Base-by-base conservation (phyloP, 2,329 filamentous ascomycete genomes). In the Plenodomus lindquistii region DNA sequence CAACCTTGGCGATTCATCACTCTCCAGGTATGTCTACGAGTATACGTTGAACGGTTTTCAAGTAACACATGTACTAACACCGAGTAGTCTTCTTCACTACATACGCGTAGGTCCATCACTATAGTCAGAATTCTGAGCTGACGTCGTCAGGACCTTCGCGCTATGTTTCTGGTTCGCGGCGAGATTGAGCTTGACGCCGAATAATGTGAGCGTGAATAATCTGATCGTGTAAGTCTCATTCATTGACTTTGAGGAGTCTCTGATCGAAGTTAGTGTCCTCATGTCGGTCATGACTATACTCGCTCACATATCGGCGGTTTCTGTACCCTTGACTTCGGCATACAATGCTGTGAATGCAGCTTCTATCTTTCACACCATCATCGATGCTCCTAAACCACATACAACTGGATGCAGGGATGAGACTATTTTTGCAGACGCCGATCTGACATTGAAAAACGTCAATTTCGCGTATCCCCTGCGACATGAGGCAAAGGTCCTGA, bases 391-490 rank as follows among this genome's bases (percentile, higher is more conserved):
- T 5, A 60, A 54, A 19, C 46, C 60, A n/a, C 97, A 93, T 0
- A 91, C 91, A 1, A 78, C 37, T 97, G 36, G 89, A 97, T 66
- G 61, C 66, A 8, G 44, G 70, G 34, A 59, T 43, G 7, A 57
- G 61, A 10, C 46, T 50, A 6, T 67, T 67, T 1, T 44, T 50
- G 8, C 34, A 49, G 7, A 69, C 67, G 0, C 36, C 37, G 2
- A 41, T 46, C 9, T 67, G 66, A 20, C 38, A 44, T n/a, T 68
- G 70, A 1, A 82, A 82, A 4, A 87, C 55, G 80, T 97, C 20
- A 81, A 86, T 69, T 92, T 96, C 72, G 92, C 96, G 59, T 97
- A 99, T 65, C 94, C 94, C 8, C 95, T 91, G 3, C 84, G 94
- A 19, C 90, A 91, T 0, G 91, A 97, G 62, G 90, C 96, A 5